These are phyloP conservation scores for Magnaporthiopsis rhizophila DNA, from an alignment of 2,329 filamentous ascomycete species.

Conservation along the genomic window DNA sequence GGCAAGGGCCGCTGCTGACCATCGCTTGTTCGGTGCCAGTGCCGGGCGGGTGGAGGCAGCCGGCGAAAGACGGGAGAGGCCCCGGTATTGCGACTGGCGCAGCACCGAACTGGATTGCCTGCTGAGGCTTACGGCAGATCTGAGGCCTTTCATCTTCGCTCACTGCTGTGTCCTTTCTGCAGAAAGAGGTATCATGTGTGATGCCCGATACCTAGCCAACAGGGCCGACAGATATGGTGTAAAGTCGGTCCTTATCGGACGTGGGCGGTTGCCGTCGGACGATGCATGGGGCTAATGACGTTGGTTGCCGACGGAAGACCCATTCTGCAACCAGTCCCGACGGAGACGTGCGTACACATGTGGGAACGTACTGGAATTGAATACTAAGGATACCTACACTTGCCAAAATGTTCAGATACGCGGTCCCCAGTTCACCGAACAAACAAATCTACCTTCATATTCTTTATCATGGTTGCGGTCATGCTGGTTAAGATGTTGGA, in stretches of 20 bases:
- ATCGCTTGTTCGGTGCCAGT: neutral
- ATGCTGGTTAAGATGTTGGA: too few species aligned
- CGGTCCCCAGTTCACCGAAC: too few species aligned
- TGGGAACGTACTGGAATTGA: neutral
- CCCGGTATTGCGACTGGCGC: conserved; percentile 2
- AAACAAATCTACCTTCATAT: too few species aligned
- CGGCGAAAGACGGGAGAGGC: conserved; percentile 1
- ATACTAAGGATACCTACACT: neutral
- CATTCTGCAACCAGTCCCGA: neutral
- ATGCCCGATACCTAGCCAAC: neutral
- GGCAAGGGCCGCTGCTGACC: neutral
- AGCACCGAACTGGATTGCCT: neutral
- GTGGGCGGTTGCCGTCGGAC: neutral
- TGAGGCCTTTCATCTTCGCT: neutral
- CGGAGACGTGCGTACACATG: neutral
- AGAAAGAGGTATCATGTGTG: neutral
- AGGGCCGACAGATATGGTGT: too few species aligned
- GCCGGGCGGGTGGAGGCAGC: neutral
- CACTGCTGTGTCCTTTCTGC: neutral
- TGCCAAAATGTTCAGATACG: too few species aligned
- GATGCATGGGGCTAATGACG: neutral
- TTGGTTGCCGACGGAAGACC: neutral
- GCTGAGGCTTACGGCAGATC: neutral
- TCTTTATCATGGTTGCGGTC: too few species aligned
- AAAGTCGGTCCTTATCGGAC: neutral